Evolutionary conservation across 192 early-diverging fungal genomes (phyloP).

Genomic region (Coemansia sp.): DNA sequence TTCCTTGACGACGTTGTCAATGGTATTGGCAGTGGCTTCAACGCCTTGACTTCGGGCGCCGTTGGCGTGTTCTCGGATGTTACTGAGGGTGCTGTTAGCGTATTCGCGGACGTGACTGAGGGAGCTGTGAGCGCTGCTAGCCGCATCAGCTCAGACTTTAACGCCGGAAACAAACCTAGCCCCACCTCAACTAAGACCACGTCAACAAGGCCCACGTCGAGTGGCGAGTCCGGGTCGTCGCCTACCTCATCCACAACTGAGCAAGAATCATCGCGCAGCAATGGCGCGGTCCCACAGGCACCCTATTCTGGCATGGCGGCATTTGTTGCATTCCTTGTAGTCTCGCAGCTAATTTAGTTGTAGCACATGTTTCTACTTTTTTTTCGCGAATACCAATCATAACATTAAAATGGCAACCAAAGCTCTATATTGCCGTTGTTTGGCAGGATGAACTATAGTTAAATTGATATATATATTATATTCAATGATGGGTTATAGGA

Average conservation of each 20-base stretch:
- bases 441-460: too few species aligned
- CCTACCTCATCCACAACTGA: conserved; percentile 3
- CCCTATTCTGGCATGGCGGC: conserved; percentile 12
- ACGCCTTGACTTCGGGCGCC: conserved; percentile 20
- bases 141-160: conserved; percentile 48
- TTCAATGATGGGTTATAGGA: too few species aligned
- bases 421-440: neutral
- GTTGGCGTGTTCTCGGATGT: conserved; percentile 21
- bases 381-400: neutral
- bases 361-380: neutral
- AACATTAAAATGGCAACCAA: neutral
- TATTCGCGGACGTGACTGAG: conserved; percentile 11
- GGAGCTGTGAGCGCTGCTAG: conserved; percentile 9
- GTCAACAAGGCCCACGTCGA: neutral
- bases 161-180: conserved; percentile 29
- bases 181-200: neutral
- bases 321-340: conserved; percentile 12
- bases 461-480: too few species aligned
- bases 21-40: conserved; percentile 26
- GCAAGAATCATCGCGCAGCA: conserved; percentile 3
- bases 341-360: conserved; percentile 3
- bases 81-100: conserved; percentile 8
- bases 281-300: neutral
- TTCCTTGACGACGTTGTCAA: conserved; percentile 28
- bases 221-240: neutral